Conservation (phyloP, 78 protist species). For the Parvularia atlantis region DNA sequence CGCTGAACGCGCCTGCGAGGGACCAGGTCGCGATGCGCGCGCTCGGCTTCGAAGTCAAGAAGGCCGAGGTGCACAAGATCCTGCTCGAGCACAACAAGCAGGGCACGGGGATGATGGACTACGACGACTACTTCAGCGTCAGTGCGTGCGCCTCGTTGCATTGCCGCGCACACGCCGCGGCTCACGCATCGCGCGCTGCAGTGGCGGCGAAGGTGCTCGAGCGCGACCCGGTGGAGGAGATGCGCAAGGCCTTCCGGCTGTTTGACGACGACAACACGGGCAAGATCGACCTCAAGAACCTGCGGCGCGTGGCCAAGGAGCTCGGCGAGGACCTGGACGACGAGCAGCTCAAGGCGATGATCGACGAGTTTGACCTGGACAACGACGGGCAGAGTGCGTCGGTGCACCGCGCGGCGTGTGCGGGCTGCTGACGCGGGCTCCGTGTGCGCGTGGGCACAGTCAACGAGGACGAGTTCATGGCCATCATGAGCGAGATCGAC, state of each 20-base stretch:
- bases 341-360: constrained; percentile 84
- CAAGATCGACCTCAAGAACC: constrained; percentile 44
- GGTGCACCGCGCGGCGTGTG: background rate
- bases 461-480: constrained; percentile 3
- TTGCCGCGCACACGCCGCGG: background rate
- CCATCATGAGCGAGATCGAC: constrained; percentile 11
- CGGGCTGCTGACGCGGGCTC: background rate
- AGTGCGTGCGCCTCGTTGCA: background rate
- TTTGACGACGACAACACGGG: constrained; percentile 73
- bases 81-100: constrained; percentile 6
- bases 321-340: constrained; percentile 69
- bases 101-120: background rate
- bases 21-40: constrained; percentile 78
- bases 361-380: constrained; percentile 84
- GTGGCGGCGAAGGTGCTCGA: background rate
- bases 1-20: background rate
- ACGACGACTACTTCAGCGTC: constrained; percentile 1
- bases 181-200: background rate
- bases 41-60: constrained; percentile 75
- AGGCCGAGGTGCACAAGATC: constrained; percentile 46
- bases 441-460: background rate
- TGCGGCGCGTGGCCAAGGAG: constrained; percentile 47
- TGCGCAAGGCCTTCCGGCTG: constrained; percentile 58
- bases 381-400: constrained; percentile 60
- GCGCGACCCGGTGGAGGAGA: constrained; percentile 60